Evolutionary conservation across 1,139 yeast species (phyloP).

Genomic region (Magnusiomyces sp.): DNA sequence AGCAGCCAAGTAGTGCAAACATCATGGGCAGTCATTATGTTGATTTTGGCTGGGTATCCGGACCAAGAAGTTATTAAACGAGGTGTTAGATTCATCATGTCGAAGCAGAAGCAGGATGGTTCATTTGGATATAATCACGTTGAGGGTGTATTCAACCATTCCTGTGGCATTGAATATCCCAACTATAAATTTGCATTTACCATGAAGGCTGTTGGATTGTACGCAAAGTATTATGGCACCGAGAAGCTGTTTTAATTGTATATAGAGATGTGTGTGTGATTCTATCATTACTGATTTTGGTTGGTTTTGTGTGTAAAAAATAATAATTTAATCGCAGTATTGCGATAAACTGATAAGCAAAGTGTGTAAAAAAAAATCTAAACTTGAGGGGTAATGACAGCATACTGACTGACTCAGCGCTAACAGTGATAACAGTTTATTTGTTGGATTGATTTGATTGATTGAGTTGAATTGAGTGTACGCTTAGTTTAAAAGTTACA

Average conservation of each 20-base stretch:
- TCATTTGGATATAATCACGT: constrained; percentile 81
- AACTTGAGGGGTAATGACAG: too few species aligned
- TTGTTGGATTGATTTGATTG: too few species aligned
- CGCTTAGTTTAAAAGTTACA: too few species aligned
- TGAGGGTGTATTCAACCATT: constrained; percentile 95
- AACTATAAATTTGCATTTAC: constrained; percentile 85
- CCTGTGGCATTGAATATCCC: constrained; percentile 89
- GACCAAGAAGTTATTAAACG: constrained; percentile 48
- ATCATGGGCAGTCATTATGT: constrained; percentile 83
- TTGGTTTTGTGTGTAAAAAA: too few species aligned
- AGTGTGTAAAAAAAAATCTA: too few species aligned
- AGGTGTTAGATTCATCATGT: constrained; percentile 59
- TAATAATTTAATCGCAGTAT: too few species aligned
- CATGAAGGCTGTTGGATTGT: constrained; percentile 87
- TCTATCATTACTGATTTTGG: too few species aligned
- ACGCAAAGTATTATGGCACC: constrained; percentile 27
- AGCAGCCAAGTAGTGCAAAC: constrained; percentile 79
- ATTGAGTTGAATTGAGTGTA: too few species aligned
- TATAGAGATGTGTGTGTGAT: too few species aligned
- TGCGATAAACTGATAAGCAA: too few species aligned
- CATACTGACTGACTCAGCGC: too few species aligned
- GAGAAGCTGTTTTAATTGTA: constrained; percentile 4
- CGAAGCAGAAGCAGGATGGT: constrained; percentile 64
- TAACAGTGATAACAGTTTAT: too few species aligned
- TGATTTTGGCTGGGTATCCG: constrained; percentile 76